Evolutionary conservation across 2,329 filamentous ascomycete genomes (phyloP).

Genomic region (Fusarium drepaniforme): DNA sequence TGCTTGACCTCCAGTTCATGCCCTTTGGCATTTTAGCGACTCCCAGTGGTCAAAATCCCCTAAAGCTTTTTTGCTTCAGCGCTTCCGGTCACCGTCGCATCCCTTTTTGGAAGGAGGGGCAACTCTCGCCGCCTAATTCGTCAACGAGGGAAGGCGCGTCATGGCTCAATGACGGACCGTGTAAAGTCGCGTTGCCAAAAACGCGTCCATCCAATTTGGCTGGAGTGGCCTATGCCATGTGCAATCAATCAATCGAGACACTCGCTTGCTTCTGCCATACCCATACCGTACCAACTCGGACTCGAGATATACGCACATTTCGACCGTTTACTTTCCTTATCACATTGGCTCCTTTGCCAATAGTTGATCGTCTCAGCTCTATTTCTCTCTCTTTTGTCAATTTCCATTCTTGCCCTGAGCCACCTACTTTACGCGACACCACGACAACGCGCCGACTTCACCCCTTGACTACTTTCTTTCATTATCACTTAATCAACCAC

Average conservation of each 20-base stretch:
- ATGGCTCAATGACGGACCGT: conserved; percentile 13
- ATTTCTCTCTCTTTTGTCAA: background rate
- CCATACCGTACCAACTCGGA: background rate
- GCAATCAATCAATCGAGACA: conserved; percentile 11
- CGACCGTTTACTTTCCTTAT: conserved; percentile 3
- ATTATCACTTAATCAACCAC: conserved; percentile 13
- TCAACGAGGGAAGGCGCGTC: conserved; percentile 40
- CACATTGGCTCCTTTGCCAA: background rate
- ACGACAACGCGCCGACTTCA: conserved; percentile 27
- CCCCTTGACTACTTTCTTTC: conserved; percentile 16
- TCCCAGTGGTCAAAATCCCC: background rate
- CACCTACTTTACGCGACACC: conserved; percentile 37
- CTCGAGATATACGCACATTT: conserved; percentile 10
- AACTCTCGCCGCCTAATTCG: conserved; percentile 28
- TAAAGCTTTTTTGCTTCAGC: conserved; percentile 1
- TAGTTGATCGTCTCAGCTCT: background rate
- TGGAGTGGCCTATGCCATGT: conserved; percentile 38
- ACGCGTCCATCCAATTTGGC: conserved; percentile 40
- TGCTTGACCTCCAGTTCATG: background rate
- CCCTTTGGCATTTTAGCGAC: background rate
- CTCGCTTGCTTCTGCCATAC: conserved; percentile 1
- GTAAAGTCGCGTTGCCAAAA: conserved; percentile 45
- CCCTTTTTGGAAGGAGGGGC: conserved; percentile 32
- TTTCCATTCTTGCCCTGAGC: background rate
- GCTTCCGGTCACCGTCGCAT: background rate